A percentile compares a stretch with the other conserved stretches of the same genome.
phyloP scores from a whole-genome alignment of 1,139 yeast genomes.

The Diutina rugosa region DNA sequence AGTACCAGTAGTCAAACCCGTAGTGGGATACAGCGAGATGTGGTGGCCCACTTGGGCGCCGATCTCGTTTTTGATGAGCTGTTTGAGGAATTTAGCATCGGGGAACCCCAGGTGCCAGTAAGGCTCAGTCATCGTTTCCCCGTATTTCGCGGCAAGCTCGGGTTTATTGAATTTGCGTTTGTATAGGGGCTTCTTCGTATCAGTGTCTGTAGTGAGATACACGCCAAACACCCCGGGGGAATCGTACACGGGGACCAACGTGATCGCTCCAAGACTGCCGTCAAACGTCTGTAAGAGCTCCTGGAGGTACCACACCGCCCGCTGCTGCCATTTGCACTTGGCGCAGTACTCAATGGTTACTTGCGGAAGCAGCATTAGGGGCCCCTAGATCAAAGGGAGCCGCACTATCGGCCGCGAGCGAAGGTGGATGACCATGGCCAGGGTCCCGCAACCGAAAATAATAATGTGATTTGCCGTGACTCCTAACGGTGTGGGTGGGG shows the following conservation, averaged over 20 bases:
- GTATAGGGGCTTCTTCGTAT: slow-evolving; percentile 14
- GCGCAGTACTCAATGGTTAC: slow-evolving; percentile 28
- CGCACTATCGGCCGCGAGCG: not conserved
- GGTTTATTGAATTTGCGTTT: slow-evolving; percentile 24
- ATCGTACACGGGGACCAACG: slow-evolving; percentile 26
- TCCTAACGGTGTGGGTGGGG: not conserved
- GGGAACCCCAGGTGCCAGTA: slow-evolving; percentile 34
- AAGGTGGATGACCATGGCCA: not conserved
- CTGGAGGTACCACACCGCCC: slow-evolving; percentile 35
- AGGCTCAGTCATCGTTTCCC: slow-evolving; percentile 14
- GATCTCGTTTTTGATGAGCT: slow-evolving; percentile 17
- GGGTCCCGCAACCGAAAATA: not conserved
- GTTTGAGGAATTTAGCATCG: slow-evolving; percentile 28
- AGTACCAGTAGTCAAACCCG: not conserved
- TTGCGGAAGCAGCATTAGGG: slow-evolving; percentile 12
- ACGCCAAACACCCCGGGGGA: slow-evolving; percentile 28
- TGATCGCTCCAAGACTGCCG: slow-evolving; percentile 17
- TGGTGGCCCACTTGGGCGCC: slow-evolving; percentile 2
- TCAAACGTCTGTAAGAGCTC: slow-evolving; percentile 32
- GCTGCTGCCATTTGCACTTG: slow-evolving; percentile 34
- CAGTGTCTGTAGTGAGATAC: not conserved
- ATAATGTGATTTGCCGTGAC: no score
- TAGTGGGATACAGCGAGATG: not conserved
- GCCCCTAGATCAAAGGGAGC: not conserved
- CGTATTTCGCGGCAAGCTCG: slow-evolving; percentile 2